A percentile compares a stretch with the other conserved stretches of the same genome.
Conservation (phyloP, 345 rosid genomes). For the Brassica juncea region DNA sequence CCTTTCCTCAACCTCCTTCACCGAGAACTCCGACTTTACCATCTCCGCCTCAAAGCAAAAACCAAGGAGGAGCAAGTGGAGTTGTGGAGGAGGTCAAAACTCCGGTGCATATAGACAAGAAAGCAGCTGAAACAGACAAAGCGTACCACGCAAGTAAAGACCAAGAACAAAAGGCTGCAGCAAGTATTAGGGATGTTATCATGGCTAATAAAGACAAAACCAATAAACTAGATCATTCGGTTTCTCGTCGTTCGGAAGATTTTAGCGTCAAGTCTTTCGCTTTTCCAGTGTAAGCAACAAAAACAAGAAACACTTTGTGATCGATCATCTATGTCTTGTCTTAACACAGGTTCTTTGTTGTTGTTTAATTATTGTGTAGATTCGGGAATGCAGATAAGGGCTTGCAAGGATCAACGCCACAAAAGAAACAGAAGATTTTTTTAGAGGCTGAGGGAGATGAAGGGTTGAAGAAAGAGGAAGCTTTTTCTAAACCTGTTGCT, state of each 20-base stretch:
- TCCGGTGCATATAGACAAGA: slow-evolving; percentile 33
- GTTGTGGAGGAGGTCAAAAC: slow-evolving; percentile 23
- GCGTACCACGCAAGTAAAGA: slow-evolving; percentile 40
- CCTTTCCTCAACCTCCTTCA: slow-evolving; percentile 39
- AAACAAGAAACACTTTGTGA: not conserved
- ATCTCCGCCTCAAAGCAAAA: not conserved
- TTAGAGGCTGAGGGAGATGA: slow-evolving; percentile 4
- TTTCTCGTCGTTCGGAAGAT: not conserved
- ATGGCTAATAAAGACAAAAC: slow-evolving; percentile 46
- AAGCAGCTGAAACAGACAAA: slow-evolving; percentile 42
- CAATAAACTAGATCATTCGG: slow-evolving; percentile 9
- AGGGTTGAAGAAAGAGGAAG: slow-evolving; percentile 5
- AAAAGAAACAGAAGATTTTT: slow-evolving; percentile 27
- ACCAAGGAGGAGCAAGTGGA: slow-evolving; percentile 4
- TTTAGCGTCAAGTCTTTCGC: not conserved
- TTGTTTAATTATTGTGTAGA: slow-evolving; percentile 36
- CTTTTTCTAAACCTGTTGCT: not conserved
- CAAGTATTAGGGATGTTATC: slow-evolving; percentile 55
- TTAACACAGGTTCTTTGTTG: not conserved
- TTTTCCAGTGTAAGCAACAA: not conserved
- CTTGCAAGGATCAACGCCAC: slow-evolving; percentile 7
- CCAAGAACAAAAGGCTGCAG: slow-evolving; percentile 55
- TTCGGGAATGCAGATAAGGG: slow-evolving; percentile 50
- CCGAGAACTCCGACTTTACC: slow-evolving; percentile 30
- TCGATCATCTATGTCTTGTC: slow-evolving; percentile 39